phyloP scores from a whole-genome alignment of 371 early-diverging fungal genomes.

The Rhizomucor pusillus region DNA sequence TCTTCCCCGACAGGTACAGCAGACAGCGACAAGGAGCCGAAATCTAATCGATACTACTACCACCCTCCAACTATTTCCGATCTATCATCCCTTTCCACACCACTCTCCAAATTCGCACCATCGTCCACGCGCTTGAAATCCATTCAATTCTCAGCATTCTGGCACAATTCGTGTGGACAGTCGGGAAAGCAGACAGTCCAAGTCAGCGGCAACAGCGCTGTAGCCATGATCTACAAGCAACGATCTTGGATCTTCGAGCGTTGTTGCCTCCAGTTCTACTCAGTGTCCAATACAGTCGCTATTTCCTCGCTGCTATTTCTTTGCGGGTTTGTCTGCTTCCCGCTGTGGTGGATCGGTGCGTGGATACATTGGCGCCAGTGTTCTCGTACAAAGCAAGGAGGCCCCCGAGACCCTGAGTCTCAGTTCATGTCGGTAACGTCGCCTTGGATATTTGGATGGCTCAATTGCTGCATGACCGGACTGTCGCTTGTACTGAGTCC shows the following conservation, averaged over 20 bases:
- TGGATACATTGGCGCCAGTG: background rate
- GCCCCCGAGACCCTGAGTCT: background rate
- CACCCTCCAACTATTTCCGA: constrained; percentile 4
- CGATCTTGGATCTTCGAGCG: no score
- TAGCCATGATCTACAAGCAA: background rate
- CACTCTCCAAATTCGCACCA: background rate
- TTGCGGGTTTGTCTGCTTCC: constrained; percentile 10
- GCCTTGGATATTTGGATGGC: constrained; percentile 1
- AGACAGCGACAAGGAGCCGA: background rate
- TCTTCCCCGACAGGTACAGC: background rate
- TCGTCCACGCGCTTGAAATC: background rate
- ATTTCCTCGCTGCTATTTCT: constrained; percentile 5
- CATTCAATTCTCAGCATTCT: constrained; percentile 8
- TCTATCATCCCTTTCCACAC: constrained; percentile 1
- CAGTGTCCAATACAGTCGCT: background rate
- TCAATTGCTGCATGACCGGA: constrained; percentile 11
- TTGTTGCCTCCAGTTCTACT: no score
- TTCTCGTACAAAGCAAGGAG: background rate
- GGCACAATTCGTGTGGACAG: constrained; percentile 1
- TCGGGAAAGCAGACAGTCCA: constrained; percentile 3
- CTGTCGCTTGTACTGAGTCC: constrained; percentile 2
- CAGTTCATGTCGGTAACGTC: background rate
- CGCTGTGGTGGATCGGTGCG: constrained; percentile 14
- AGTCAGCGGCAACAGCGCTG: background rate
- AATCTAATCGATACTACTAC: background rate